These are phyloP conservation scores for Saturnispora sanitii DNA, from an alignment of 805 yeast genomes.

Conservation along the genomic window DNA sequence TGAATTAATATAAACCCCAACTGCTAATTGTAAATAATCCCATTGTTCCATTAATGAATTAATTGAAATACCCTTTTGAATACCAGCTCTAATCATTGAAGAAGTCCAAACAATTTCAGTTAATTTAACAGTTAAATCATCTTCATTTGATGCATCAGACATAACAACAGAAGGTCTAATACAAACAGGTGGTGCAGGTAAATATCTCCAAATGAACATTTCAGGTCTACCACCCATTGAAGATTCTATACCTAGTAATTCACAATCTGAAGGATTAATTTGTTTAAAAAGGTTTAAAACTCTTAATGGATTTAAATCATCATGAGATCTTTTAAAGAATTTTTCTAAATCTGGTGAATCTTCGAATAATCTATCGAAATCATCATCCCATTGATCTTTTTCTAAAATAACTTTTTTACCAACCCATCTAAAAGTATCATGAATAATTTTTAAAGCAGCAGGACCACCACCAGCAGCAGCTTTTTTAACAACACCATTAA, in stretches of 20 bases:
- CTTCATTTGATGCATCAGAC: constrained; percentile 90
- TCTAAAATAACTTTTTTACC: constrained; percentile 86
- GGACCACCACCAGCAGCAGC: constrained; percentile 88
- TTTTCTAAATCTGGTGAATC: constrained; percentile 83
- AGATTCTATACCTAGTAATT: constrained; percentile 82
- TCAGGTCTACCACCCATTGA: constrained; percentile 88
- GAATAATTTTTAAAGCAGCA: constrained; percentile 90
- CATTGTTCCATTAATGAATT: constrained; percentile 96
- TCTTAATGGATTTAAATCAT: constrained; percentile 88
- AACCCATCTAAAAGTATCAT: constrained; percentile 91
- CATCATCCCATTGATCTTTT: constrained; percentile 77
- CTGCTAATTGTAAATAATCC: constrained; percentile 92
- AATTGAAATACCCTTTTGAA: constrained; percentile 89
- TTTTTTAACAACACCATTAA: constrained; percentile 95
- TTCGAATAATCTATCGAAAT: constrained; percentile 63
- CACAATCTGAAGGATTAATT: constrained; percentile 80
- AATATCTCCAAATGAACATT: constrained; percentile 90
- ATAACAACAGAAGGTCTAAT: constrained; percentile 93
- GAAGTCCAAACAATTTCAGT: constrained; percentile 97
- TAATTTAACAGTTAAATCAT: constrained; percentile 89
- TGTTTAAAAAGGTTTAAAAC: constrained; percentile 82
- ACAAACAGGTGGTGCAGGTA: constrained; percentile 99
- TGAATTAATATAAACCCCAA: constrained; percentile 95
- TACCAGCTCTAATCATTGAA: constrained; percentile 87
- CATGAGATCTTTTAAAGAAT: constrained; percentile 77